These are phyloP conservation scores for Oryza punctata DNA, from an alignment of 176 grass and related monocot species.

Conservation along the genomic window DNA sequence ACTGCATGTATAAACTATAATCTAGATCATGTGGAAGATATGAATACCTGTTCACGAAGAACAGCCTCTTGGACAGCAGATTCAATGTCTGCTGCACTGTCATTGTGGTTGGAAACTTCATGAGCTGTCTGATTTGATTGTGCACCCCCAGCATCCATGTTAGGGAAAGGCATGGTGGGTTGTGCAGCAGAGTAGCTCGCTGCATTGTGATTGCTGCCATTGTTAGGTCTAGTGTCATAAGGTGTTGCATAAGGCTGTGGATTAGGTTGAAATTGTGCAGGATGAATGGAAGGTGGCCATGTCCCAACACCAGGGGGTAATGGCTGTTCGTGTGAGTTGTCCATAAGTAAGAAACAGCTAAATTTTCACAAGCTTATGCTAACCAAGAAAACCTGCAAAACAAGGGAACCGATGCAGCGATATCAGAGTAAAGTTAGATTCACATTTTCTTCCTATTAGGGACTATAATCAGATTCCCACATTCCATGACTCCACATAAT, in stretches of 20 bases:
- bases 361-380: conserved; percentile 1
- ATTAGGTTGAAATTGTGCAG: conserved; percentile 25
- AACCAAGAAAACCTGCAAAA: conserved; percentile 21
- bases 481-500: conserved; percentile 10
- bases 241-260: conserved; percentile 31
- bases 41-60: conserved; percentile 77
- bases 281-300: conserved; percentile 37
- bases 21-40: conserved; percentile 30
- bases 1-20: conserved; percentile 26
- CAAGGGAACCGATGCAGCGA: background rate
- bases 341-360: conserved; percentile 43
- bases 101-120: background rate
- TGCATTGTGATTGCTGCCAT: conserved; percentile 22
- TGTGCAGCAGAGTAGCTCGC: conserved; percentile 28
- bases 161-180: conserved; percentile 19
- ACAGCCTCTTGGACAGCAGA: conserved; percentile 78
- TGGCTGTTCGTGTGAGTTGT: conserved; percentile 52
- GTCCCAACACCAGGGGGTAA: conserved; percentile 60
- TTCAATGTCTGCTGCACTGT: conserved; percentile 49
- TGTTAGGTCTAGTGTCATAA: conserved; percentile 12
- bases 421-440: conserved; percentile 27
- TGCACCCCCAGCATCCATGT: conserved; percentile 6
- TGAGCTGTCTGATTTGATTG: conserved; percentile 25
- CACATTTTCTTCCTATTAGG: background rate
- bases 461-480: background rate